Evolutionary conservation across 2,329 filamentous ascomycete genomes (phyloP), one percentile per base, ranked within the genome.

Genomic region (Thielaviopsis euricoi): DNA sequence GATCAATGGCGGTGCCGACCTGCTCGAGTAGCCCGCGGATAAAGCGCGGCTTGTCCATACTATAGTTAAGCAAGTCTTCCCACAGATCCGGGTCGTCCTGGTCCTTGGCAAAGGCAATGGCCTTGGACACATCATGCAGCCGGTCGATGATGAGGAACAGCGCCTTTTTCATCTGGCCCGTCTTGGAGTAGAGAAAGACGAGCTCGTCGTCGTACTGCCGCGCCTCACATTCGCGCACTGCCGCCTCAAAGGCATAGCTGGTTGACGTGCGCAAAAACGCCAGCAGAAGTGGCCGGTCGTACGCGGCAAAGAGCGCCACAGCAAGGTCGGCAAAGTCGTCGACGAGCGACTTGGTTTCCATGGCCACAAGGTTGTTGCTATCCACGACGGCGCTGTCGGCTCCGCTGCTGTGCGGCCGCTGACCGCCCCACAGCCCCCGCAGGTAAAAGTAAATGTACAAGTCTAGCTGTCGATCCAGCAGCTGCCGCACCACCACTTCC

Each of bases 11-110:
- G 0, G 90, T 97, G 40, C 93, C 93, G 1, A 95, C 91, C 71
- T 97, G 89, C 65, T 95, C 89, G 0, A 98, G 80, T 3, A 98
- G 74, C 0, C 87, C 90, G 13, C 88, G 85, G 63, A 98, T 97
- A 71, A 98, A 98, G 48, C 82, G 82, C 0, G 93, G 93, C 67
- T 96, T 95, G 71, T 96, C 89, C 93, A 98, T 97, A 61, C 87
- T 91, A 69, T 97, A 97, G 64, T 91, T 83, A 6, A 98, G 79
- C 7, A 98, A 76, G 66, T 97, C 90, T 62, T 95, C 87, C 93
- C 93, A 98, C 0, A 98, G 77, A 64, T 96, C 90, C 0, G 85
- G 83, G 65, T 96, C 90, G 62, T 93, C 84, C 67, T 97, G 89
- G 61, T 90, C 85, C 69, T 96, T 96, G 57, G 89, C 90, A 66